phyloP scores from a whole-genome alignment of 106 monocot genomes.

The Allium cepa region DNA sequence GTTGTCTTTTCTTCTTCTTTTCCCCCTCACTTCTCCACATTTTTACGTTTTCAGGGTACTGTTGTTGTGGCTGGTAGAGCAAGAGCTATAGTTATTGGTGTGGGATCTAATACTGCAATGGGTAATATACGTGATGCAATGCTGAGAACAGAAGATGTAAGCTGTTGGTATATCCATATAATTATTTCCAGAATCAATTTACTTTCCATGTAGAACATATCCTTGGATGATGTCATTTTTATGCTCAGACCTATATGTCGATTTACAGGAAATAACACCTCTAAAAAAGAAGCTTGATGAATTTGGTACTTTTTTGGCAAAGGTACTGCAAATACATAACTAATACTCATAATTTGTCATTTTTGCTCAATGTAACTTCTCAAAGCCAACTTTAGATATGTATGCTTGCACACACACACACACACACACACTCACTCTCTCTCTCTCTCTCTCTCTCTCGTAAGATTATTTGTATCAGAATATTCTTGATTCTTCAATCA shows the following conservation, averaged over 20 bases:
- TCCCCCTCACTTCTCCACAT: too few relatives aligned
- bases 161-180: slow-evolving; percentile 8
- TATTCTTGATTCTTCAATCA: too few relatives aligned
- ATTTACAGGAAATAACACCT: slow-evolving; percentile 83
- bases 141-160: slow-evolving; percentile 93
- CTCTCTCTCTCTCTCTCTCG: too few relatives aligned
- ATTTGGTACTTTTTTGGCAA: slow-evolving; percentile 96
- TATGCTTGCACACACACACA: too few relatives aligned
- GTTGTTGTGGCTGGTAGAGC: slow-evolving; percentile 97
- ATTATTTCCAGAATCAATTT: background rate
- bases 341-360: background rate
- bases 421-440: too few relatives aligned
- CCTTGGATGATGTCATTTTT: slow-evolving; percentile 1
- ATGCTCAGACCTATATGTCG: background rate
- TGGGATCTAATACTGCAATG: slow-evolving; percentile 98
- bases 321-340: slow-evolving; percentile 32
- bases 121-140: slow-evolving; percentile 99
- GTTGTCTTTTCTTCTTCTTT: too few relatives aligned
- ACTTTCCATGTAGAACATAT: background rate
- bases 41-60: slow-evolving; percentile 52
- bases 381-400: too few relatives aligned
- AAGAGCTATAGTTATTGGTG: slow-evolving; percentile 90
- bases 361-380: background rate
- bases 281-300: slow-evolving; percentile 99
- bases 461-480: too few relatives aligned